phyloP scores from a whole-genome alignment of 1,284 basidiomycete genomes.

The Golubevia sp. region DNA sequence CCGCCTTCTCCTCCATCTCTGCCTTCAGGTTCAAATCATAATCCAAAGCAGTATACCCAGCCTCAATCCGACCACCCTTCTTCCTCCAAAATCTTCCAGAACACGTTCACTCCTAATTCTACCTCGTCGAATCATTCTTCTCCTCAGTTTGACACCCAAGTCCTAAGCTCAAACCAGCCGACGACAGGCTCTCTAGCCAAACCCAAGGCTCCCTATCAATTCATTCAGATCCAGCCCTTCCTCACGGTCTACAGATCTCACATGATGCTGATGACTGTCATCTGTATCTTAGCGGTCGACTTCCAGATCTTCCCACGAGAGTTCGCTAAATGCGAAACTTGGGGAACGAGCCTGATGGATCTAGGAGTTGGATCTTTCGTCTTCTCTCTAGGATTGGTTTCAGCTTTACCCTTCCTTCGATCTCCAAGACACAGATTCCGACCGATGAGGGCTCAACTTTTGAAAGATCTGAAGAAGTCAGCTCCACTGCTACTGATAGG shows the following conservation, averaged over 20 bases:
- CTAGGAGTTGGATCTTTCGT: conserved; percentile 94
- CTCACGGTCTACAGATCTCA: conserved; percentile 88
- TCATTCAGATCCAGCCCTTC: conserved; percentile 63
- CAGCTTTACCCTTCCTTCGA: conserved; percentile 71
- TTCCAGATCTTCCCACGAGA: conserved; percentile 87
- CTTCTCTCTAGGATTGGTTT: conserved; percentile 89
- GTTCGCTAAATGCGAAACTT: conserved; percentile 91
- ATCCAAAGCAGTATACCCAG: no score
- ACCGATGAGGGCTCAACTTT: conserved; percentile 17
- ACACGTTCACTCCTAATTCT: no score
- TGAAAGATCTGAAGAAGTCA: conserved; percentile 12
- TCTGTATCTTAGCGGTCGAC: conserved; percentile 94
- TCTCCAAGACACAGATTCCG: background rate
- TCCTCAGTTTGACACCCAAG: no score
- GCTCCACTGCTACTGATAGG: conserved; percentile 44
- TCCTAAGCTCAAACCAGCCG: background rate
- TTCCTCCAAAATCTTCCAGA: no score
- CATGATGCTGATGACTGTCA: conserved; percentile 90
- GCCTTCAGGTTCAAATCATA: no score
- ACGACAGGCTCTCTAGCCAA: background rate
- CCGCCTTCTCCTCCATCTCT: no score
- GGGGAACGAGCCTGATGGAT: conserved; percentile 94
- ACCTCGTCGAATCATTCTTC: no score
- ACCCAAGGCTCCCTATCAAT: background rate
- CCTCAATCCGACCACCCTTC: no score